Evolutionary conservation across 2,329 filamentous ascomycete species (phyloP), one percentile per base, ranked within the genome.

Genomic region (Diaporthe ilicicola): DNA sequence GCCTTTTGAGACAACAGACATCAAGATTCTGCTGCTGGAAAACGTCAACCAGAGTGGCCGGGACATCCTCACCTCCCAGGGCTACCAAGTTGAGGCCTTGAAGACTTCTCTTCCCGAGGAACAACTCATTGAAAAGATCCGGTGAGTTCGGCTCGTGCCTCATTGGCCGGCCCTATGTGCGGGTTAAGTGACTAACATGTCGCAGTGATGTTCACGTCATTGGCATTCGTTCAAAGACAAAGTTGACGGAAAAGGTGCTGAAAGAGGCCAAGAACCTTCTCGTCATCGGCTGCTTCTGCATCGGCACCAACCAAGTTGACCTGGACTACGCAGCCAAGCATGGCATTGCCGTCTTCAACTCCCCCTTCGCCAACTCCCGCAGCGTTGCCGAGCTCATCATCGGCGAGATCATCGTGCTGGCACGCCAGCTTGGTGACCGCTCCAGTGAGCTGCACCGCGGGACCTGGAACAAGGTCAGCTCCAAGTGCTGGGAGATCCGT

Each of bases 331-430:
- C 94, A 37, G 94, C 94, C 59, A 87, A 88, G 76, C 90, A 93
- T 79, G 94, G 96, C 75, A 97, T 98, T 80, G 94, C 95, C 44
- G 96, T 99, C 74, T 99, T 99, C 90, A 99, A 99, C 85, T 98
- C 96, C 55, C 96, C 96, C 1, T 99, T 99, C 84, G 95, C 93
- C 84, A 99, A 99, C 84, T 98, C 95, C 10, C 92, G 96, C 81
- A 97, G 94, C 80, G 96, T 99, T 65, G 96, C 96, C 70, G 96
- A 99, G 85, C 87, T 98, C 70, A 94, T 98, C 76, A 98, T 99
- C 80, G 92, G 87, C 67, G 95, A 98, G 83, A 95, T 99, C 79
- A 98, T 99, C 78, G 86, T 88, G 48, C 91, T 99, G 67, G 96
- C 96, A 27, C 92, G 96, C 72, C 96, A 99, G 83, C 87, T 99